Conservation (phyloP, 2,329 filamentous ascomycete species). For the Ophiostoma quercus region DNA sequence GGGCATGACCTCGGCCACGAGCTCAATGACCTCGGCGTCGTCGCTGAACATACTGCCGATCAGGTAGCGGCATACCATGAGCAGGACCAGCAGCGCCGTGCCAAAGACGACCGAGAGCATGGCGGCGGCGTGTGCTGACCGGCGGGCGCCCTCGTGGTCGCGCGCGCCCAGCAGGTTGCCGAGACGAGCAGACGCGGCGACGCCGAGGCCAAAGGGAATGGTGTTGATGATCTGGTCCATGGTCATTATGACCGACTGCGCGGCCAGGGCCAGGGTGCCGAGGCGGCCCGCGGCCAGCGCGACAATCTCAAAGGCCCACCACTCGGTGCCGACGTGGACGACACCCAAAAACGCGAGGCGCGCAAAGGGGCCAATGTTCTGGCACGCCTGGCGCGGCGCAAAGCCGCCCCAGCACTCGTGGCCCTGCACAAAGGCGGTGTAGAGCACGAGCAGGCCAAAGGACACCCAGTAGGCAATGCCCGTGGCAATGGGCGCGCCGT, state of each 20-base stretch:
- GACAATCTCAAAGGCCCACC: slow-evolving; percentile 93
- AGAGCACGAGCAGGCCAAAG: slow-evolving; percentile 68
- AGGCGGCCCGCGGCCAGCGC: slow-evolving; percentile 75
- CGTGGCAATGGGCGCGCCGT: slow-evolving; percentile 76
- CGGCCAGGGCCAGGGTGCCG: slow-evolving; percentile 72
- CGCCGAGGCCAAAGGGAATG: slow-evolving; percentile 79
- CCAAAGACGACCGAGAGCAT: slow-evolving; percentile 67
- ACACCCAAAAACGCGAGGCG: slow-evolving; percentile 70
- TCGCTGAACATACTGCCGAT: slow-evolving; percentile 80
- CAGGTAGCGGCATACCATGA: slow-evolving; percentile 65
- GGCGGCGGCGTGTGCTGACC: slow-evolving; percentile 71
- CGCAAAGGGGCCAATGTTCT: slow-evolving; percentile 63
- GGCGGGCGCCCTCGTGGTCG: slow-evolving; percentile 58
- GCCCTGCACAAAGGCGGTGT: slow-evolving; percentile 63
- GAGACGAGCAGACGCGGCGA: slow-evolving; percentile 70
- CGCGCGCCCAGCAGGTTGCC: slow-evolving; percentile 73
- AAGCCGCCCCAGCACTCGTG: slow-evolving; percentile 75
- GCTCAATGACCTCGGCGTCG: slow-evolving; percentile 62
- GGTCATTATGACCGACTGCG: slow-evolving; percentile 87
- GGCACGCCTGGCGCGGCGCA: slow-evolving; percentile 54
- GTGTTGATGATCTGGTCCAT: slow-evolving; percentile 80
- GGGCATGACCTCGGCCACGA: slow-evolving; percentile 75
- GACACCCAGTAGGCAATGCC: slow-evolving; percentile 83
- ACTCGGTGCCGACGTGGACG: slow-evolving; percentile 81
- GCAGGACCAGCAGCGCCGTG: slow-evolving; percentile 56